These are phyloP conservation scores for Aspergillus persii DNA, from an alignment of 2,329 filamentous ascomycete genomes.

Conservation along the genomic window DNA sequence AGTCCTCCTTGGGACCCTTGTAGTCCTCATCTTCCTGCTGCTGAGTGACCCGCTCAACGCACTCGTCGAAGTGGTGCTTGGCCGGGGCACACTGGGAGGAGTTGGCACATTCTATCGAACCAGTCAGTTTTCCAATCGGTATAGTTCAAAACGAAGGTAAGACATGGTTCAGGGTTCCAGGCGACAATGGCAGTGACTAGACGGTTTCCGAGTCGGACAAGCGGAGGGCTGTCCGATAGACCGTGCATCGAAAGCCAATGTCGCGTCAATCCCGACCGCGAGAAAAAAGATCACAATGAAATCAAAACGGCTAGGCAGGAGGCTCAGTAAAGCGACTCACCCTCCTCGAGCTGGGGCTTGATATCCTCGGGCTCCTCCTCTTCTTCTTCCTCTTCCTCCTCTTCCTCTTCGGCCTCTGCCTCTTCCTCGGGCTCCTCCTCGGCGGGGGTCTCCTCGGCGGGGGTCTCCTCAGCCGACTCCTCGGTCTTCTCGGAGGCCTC, in stretches of 20 bases:
- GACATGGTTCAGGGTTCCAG: neutral
- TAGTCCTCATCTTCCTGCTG: conserved; percentile 66
- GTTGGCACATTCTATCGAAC: conserved; percentile 74
- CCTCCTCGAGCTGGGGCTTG: conserved; percentile 86
- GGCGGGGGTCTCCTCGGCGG: conserved; percentile 43
- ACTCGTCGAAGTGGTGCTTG: conserved; percentile 99
- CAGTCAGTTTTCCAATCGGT: neutral
- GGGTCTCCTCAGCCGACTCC: conserved; percentile 49
- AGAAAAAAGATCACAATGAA: neutral
- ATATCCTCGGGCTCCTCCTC: conserved; percentile 79
- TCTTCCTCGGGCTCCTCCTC: conserved; percentile 49
- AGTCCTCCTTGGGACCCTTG: conserved; percentile 82
- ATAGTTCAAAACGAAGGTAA: neutral
- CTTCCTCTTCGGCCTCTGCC: conserved; percentile 64
- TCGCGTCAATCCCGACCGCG: neutral
- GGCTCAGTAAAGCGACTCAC: conserved; percentile 57
- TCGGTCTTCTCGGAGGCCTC: conserved; percentile 38
- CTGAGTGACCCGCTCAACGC: conserved; percentile 84
- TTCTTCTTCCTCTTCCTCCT: conserved; percentile 78
- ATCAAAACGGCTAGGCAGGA: neutral
- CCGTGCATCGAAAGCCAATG: neutral
- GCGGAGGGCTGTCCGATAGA: neutral
- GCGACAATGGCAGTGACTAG: conserved; percentile 15
- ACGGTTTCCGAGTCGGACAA: neutral
- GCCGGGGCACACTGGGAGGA: conserved; percentile 77